Evolutionary conservation across 2,329 filamentous ascomycete genomes (phyloP).

Genomic region (Apiospora arundinis): DNA sequence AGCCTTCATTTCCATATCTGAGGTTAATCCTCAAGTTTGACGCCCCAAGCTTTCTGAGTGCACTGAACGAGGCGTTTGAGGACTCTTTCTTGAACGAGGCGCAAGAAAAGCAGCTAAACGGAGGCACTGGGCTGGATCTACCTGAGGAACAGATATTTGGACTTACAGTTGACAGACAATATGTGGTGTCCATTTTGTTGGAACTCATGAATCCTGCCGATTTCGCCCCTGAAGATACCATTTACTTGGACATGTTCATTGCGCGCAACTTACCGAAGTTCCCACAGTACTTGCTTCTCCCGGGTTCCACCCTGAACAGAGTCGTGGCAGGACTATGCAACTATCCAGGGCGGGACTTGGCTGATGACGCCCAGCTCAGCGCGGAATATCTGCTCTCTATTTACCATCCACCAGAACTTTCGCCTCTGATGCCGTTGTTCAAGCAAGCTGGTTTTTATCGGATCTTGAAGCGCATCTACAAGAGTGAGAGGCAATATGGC

Average conservation of each 20-base stretch:
- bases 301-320: slow-evolving; percentile 82
- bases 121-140: slow-evolving; percentile 55
- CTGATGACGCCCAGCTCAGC: slow-evolving; percentile 95
- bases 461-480: slow-evolving; percentile 89
- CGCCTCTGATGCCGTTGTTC: slow-evolving; percentile 77
- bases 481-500: slow-evolving; percentile 77
- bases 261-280: slow-evolving; percentile 96
- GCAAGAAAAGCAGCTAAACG: slow-evolving; percentile 66
- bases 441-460: slow-evolving; percentile 84
- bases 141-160: slow-evolving; percentile 72
- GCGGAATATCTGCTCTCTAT: slow-evolving; percentile 93
- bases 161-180: slow-evolving; percentile 85
- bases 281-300: slow-evolving; percentile 90
- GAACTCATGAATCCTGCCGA: slow-evolving; percentile 84
- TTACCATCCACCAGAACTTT: slow-evolving; percentile 86
- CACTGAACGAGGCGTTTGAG: slow-evolving; percentile 96
- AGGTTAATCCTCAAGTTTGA: slow-evolving; percentile 87
- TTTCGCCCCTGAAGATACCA: slow-evolving; percentile 81
- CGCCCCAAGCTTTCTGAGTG: slow-evolving; percentile 89
- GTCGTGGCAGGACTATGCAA: slow-evolving; percentile 84
- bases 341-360: slow-evolving; percentile 80
- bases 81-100: slow-evolving; percentile 90
- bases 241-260: slow-evolving; percentile 99
- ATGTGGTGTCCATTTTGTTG: slow-evolving; percentile 86
- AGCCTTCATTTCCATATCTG: slow-evolving; percentile 85